Evolutionary conservation across 116 monocot species (phyloP).

Genomic region (Zostera marina): DNA sequence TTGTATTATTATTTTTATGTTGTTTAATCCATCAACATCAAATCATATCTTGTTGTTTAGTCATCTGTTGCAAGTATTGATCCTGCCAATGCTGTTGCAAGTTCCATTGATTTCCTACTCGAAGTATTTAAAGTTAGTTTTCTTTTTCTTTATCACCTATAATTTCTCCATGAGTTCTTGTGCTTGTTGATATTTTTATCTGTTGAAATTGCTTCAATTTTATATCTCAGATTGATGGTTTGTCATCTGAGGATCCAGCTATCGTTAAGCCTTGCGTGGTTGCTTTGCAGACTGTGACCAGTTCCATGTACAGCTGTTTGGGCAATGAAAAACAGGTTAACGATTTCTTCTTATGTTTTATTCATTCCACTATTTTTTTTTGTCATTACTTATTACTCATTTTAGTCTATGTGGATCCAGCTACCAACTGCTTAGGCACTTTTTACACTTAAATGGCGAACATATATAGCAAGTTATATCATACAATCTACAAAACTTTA

Average conservation of each 20-base stretch:
- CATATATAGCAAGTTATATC: too few species aligned
- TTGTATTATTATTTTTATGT: background rate
- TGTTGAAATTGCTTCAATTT: background rate
- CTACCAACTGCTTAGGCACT: too few species aligned
- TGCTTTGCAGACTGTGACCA: slow-evolving; percentile 30
- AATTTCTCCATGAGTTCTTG: background rate
- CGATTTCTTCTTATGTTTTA: background rate
- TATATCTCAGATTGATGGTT: slow-evolving; percentile 36
- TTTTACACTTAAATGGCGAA: too few species aligned
- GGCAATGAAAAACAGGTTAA: slow-evolving; percentile 40
- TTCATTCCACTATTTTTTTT: background rate
- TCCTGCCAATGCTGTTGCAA: slow-evolving; percentile 13
- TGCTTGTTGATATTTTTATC: background rate
- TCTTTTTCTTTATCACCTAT: background rate
- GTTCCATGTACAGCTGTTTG: slow-evolving; percentile 31
- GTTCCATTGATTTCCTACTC: slow-evolving; percentile 19
- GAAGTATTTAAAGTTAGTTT: slow-evolving; percentile 55
- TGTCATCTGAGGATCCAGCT: slow-evolving; percentile 24
- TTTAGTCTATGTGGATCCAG: background rate
- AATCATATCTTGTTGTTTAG: slow-evolving; percentile 13
- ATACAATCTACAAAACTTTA: too few species aligned
- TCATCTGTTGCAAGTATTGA: slow-evolving; percentile 16
- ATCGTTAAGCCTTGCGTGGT: slow-evolving; percentile 46
- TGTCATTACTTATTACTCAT: background rate
- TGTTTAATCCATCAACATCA: background rate